Percentiles rank a stretch among this genome's conserved stretches.
Evolutionary conservation across 352 stramenopile species (phyloP).

Genomic region (Phytophthora idaei): DNA sequence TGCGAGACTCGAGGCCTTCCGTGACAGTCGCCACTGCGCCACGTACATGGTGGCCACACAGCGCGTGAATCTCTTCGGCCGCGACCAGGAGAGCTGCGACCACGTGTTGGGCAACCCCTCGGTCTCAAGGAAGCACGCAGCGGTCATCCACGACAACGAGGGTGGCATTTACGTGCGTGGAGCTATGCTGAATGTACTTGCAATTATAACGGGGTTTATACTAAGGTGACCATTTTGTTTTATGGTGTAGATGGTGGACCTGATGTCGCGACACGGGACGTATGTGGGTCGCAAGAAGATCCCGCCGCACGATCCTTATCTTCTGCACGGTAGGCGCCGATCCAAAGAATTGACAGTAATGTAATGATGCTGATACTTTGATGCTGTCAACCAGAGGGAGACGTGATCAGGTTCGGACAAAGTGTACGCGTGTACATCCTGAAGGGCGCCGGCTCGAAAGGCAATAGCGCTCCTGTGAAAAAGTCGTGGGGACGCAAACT

Average conservation of each 20-base stretch:
- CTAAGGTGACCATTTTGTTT: conserved; percentile 10
- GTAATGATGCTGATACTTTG: not conserved
- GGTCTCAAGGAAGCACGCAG: conserved; percentile 87
- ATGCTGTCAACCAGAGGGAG: conserved; percentile 55
- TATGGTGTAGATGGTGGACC: conserved; percentile 72
- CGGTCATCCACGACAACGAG: conserved; percentile 80
- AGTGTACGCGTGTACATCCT: conserved; percentile 87
- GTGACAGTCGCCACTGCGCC: conserved; percentile 76
- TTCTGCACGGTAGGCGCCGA: conserved; percentile 66
- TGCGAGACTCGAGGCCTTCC: conserved; percentile 75
- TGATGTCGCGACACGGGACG: conserved; percentile 90
- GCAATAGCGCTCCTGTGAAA: conserved; percentile 75
- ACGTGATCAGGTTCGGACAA: conserved; percentile 88
- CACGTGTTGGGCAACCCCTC: conserved; percentile 89
- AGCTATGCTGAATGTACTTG: not conserved
- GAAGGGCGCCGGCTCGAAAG: conserved; percentile 68
- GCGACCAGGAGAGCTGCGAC: conserved; percentile 86
- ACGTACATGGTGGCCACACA: conserved; percentile 89
- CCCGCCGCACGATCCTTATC: conserved; percentile 79
- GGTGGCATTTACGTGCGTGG: conserved; percentile 85
- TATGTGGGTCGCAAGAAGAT: conserved; percentile 87
- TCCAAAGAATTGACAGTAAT: not conserved
- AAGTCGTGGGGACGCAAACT: conserved; percentile 84
- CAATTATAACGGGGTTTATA: not conserved
- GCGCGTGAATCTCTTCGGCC: conserved; percentile 82